Evolutionary conservation across 768 basidiomycete genomes (phyloP), one percentile per base, ranked within the genome.

Genomic region (Antrodiella citrinella): DNA sequence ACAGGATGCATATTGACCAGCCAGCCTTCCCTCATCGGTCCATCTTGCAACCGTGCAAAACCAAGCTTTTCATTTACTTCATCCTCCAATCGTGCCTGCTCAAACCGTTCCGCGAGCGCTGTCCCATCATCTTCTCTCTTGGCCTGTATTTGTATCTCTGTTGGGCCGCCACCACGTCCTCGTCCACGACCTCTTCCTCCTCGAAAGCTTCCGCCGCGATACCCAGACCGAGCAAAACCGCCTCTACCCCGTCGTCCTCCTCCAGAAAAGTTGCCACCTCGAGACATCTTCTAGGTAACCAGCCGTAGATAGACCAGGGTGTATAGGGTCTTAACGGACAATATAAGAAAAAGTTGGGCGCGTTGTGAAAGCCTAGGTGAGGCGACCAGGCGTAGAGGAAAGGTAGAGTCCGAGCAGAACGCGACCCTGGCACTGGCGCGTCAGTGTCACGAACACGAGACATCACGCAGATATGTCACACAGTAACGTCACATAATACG

Each of bases 1-100:
- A 93, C 92, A 48, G 96, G 91, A 65, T 95, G 94, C 95, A 99
- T 98, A 63, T 98, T 98, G 54, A 99, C 82, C 62, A 99, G 70
- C 96, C 96, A 98, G 2, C 94, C 96, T 48, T 89, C 86, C 62
- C 73, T 81, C 59, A 71, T 71, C 2, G 73, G 68, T 0, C 94
- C 95, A 61, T 94, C 88, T 52, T 89, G 82, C 45, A 90, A 72
- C 54, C 84, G 76, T 38, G 71, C 69, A 65, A 98, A 99, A 0
- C 96, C 96, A 15, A 98, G 72, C 65, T 89, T 91, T 68, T 91
- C 91, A 61, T 99, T 96, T 18, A 97, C 79, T 59, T 95, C 91
- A 65, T 98, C 92, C 54, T 69, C 73, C 15, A 88, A 58, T 26
- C 74, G 69, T 4, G 86, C 81, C 56, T 79, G 81, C 61, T 97